A percentile compares a stretch with the other conserved stretches of the same genome.
Evolutionary conservation across 768 basidiomycete genomes (phyloP).

Genomic region (Leccinellum rugosiceps): DNA sequence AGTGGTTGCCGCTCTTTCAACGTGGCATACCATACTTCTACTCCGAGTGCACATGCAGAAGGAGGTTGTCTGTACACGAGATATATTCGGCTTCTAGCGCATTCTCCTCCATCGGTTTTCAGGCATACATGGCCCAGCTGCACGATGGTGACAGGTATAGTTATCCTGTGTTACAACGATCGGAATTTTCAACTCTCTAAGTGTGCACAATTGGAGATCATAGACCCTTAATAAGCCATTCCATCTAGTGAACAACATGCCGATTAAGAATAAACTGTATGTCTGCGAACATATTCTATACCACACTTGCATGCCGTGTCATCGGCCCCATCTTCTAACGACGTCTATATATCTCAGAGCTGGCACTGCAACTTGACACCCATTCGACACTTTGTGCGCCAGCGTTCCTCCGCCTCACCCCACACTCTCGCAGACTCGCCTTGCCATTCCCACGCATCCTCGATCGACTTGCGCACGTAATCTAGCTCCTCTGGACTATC

Average conservation of each 20-base stretch:
- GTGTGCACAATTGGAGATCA: neutral
- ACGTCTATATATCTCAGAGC: neutral
- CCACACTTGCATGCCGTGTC: neutral
- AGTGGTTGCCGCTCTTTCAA: too few species aligned
- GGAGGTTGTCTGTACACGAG: too few species aligned
- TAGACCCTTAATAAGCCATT: neutral
- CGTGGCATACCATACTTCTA: too few species aligned
- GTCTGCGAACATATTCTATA: too few species aligned
- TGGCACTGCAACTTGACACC: neutral
- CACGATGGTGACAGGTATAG: too few species aligned
- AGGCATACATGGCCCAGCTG: neutral
- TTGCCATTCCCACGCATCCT: conserved; percentile 23
- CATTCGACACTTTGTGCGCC: neutral
- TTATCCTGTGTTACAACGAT: too few species aligned
- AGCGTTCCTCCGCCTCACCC: conserved; percentile 12
- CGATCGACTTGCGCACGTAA: conserved; percentile 9
- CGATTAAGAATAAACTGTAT: neutral
- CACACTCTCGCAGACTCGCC: conserved; percentile 3
- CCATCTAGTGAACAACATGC: neutral
- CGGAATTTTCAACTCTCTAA: neutral
- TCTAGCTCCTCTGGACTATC: conserved; percentile 10
- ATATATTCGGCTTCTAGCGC: too few species aligned
- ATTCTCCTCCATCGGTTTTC: too few species aligned
- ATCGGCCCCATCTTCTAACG: neutral
- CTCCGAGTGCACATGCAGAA: too few species aligned